These are phyloP conservation scores for Crithidia bombi DNA, from an alignment of 208 protist genomes.

Conservation along the genomic window DNA sequence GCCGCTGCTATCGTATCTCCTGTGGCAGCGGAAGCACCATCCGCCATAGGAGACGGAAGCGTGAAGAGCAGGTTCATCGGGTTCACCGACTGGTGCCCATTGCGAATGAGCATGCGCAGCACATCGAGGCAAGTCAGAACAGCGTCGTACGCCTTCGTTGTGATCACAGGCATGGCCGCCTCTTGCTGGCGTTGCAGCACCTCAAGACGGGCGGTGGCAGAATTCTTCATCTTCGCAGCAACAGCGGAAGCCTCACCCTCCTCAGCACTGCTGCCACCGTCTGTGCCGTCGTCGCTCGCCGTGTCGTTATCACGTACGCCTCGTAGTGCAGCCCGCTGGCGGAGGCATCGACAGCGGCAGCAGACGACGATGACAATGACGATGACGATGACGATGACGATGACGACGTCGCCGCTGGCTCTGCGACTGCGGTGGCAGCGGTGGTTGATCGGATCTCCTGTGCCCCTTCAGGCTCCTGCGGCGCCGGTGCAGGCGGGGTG, in stretches of 20 bases:
- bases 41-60: neutral
- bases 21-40: neutral
- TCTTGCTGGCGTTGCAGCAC: constrained; percentile 1
- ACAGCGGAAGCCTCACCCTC: neutral
- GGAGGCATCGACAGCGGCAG: constrained; percentile 6
- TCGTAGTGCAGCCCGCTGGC: constrained; percentile 33
- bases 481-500: too few species aligned
- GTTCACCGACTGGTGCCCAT: constrained; percentile 35
- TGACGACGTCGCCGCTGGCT: too few species aligned
- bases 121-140: constrained; percentile 58
- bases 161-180: constrained; percentile 33
- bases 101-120: constrained; percentile 47
- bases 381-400: too few species aligned
- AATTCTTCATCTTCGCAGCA: too few species aligned
- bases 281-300: neutral
- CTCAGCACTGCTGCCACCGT: neutral
- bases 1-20: neutral
- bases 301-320: constrained; percentile 16
- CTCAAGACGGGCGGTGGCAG: constrained; percentile 12
- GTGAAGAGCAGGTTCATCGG: constrained; percentile 32
- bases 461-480: too few species aligned
- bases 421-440: too few species aligned
- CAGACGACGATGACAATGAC: too few species aligned
- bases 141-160: constrained; percentile 51
- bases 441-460: too few species aligned